Base-by-base conservation (phyloP, 768 basidiomycete genomes). In the Sarcodon aspratus region DNA sequence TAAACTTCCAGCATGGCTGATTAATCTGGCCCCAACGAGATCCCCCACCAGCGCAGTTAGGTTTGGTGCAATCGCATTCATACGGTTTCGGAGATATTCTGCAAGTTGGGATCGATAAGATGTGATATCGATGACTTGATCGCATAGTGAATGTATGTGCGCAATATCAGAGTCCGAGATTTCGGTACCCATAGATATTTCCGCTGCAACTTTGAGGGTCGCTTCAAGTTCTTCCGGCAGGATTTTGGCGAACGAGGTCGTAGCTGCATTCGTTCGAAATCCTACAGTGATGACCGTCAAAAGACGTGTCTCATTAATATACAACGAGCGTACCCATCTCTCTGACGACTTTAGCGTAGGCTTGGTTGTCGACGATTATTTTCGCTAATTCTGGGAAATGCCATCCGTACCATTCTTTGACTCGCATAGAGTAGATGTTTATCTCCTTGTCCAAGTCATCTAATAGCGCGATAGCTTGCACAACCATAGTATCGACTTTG, bases 341-440 rank as follows among this genome's bases (percentile, higher is more conserved):
- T 49, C 84, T 85, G 58, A 99, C 80, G 50, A 86, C 85, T 70
- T 92, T 96, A 52, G 96, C 94, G 64, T 98, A 98, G 15, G 95
- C 94, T 51, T 94, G 69, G 68, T 96, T 99, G 73, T 99, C 96
- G 51, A 83, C 80, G 55, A 99, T 87, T 63, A 99, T 98, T 72
- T 97, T 98, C 51, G 85, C 87, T 85, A 99, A 89, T 68, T 99
- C 96, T 5, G 96, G 96, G 77, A 99, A 99, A 71, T 99, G 96
- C 96, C 96, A 99, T 35, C 96, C 96, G 59, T 99, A 99, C 96
- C 96, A 99, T 78, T 99, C 96, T 78, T 99, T 99, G 43, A 95
- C 91, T 60, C 96, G 80, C 96, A 99, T 99, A 11, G 94, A 79
- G 63, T 99, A 99, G 47, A 98, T 96, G 70, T 99, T 99, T 63